phyloP scores from a whole-genome alignment of 2,329 filamentous ascomycete genomes.

The Thielaviopsis populi region DNA sequence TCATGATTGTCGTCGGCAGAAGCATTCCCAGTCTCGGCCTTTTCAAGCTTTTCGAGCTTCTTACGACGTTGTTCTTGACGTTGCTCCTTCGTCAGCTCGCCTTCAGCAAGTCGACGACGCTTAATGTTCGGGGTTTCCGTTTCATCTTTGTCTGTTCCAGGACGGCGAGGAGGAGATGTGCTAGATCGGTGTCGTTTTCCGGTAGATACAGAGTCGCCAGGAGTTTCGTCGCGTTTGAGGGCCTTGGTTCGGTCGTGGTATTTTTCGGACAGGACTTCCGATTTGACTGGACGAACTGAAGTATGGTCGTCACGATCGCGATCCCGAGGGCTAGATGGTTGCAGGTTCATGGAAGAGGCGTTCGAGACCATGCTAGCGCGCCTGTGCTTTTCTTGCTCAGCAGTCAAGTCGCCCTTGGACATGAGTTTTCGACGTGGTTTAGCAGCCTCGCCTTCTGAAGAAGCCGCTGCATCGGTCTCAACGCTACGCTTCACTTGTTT shows the following conservation, averaged over 20 bases:
- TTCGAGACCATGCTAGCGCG: conserved; percentile 44
- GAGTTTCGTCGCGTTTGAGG: conserved; percentile 45
- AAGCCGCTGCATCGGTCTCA: conserved; percentile 40
- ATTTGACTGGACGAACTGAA: conserved; percentile 31
- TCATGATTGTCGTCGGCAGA: conserved; percentile 30
- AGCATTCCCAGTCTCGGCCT: conserved; percentile 25
- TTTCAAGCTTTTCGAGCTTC: conserved; percentile 9
- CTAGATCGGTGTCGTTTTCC: conserved; percentile 46
- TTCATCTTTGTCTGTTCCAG: conserved; percentile 38
- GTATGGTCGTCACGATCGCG: conserved; percentile 34
- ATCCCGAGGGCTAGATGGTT: conserved; percentile 39
- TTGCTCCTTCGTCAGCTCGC: conserved; percentile 32
- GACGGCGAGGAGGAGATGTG: conserved; percentile 38
- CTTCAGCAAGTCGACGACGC: conserved; percentile 39
- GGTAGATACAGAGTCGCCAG: conserved; percentile 35
- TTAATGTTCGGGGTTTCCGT: conserved; percentile 42
- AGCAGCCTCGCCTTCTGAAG: conserved; percentile 41
- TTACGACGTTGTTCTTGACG: conserved; percentile 6
- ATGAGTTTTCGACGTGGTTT: conserved; percentile 50
- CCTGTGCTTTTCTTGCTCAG: conserved; percentile 41
- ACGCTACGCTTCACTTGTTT: conserved; percentile 35
- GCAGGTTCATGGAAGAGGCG: conserved; percentile 31
- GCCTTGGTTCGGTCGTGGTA: conserved; percentile 45
- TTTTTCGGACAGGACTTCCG: conserved; percentile 28
- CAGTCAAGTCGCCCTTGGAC: conserved; percentile 46